Percentiles rank a stretch among this genome's conserved stretches.
These are phyloP conservation scores for Ramalina intermedia DNA, from an alignment of 495 filamentous ascomycete species.

Conservation along the genomic window DNA sequence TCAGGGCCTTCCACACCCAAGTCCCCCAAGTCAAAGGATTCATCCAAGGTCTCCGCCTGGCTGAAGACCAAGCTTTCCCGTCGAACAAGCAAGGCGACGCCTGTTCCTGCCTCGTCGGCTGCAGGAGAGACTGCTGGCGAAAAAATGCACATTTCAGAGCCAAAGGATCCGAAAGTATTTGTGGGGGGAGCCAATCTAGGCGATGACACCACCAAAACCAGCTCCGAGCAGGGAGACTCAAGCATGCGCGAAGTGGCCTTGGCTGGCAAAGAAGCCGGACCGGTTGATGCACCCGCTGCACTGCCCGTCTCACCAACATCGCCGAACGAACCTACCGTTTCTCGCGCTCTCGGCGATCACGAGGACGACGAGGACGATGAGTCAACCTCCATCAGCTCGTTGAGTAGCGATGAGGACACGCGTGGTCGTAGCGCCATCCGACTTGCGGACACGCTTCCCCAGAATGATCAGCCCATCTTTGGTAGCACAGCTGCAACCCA, in stretches of 20 bases:
- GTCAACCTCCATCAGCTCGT: conserved; percentile 15
- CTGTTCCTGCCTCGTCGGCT: background rate
- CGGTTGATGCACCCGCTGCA: background rate
- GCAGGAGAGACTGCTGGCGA: background rate
- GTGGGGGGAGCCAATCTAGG: conserved; percentile 32
- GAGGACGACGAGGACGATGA: conserved; percentile 2
- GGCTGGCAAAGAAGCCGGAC: conserved; percentile 23
- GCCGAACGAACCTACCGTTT: conserved; percentile 6
- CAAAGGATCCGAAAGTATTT: conserved; percentile 23
- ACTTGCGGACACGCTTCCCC: conserved; percentile 4
- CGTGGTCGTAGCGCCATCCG: conserved; percentile 8
- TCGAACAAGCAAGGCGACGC: conserved; percentile 20
- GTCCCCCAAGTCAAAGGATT: conserved; percentile 10
- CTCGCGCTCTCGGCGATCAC: conserved; percentile 1
- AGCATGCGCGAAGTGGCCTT: conserved; percentile 37
- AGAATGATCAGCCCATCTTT: conserved; percentile 4
- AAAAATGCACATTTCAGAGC: background rate
- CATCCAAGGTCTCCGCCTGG: conserved; percentile 44
- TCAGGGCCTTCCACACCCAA: conserved; percentile 11
- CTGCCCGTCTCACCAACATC: conserved; percentile 1
- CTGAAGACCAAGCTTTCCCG: conserved; percentile 41
- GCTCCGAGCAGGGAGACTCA: conserved; percentile 21
- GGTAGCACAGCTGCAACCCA: background rate
- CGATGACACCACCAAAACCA: conserved; percentile 19
- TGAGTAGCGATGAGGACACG: conserved; percentile 15